Evolutionary conservation across 176 grass and related monocot species (phyloP).

Genomic region (Microstegium vimineum): DNA sequence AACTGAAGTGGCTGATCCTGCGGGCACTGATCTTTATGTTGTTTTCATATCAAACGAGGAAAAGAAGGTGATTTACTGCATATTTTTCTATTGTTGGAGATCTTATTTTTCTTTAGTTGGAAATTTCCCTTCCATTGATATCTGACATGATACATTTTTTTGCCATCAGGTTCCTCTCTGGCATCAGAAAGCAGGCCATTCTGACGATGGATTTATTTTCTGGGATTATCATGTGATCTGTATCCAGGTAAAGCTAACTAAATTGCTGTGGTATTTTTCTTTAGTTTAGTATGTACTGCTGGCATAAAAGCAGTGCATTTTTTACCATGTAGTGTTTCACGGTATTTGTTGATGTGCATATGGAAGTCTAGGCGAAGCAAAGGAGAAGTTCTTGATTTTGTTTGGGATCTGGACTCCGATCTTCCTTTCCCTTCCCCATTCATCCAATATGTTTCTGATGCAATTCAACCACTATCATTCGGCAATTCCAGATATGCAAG

Average conservation of each 20-base stretch:
- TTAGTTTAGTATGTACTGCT: not conserved
- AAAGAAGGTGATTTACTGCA: conserved; percentile 47
- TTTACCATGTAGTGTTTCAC: conserved; percentile 1
- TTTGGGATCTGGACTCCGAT: conserved; percentile 94
- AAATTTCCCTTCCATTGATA: not conserved
- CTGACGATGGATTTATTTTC: conserved; percentile 54
- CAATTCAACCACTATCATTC: conserved; percentile 51
- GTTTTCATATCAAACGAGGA: conserved; percentile 88
- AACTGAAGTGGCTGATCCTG: conserved; percentile 50
- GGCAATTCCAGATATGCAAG: conserved; percentile 52
- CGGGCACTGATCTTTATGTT: conserved; percentile 62
- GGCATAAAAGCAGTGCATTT: conserved; percentile 12
- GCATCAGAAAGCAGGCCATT: conserved; percentile 79
- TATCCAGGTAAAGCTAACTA: conserved; percentile 56
- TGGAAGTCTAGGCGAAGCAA: conserved; percentile 58
- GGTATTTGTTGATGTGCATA: conserved; percentile 40
- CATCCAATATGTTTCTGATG: conserved; percentile 49
- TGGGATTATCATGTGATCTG: conserved; percentile 99
- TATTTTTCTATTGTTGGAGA: not conserved
- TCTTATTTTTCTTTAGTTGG: not conserved
- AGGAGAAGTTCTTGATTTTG: conserved; percentile 41
- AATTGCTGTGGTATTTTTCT: not conserved
- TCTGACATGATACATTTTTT: not conserved
- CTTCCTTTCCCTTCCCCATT: conserved; percentile 75
- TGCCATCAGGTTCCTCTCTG: conserved; percentile 70